phyloP scores from a whole-genome alignment of 1,284 basidiomycete species.

The Ustilago sp. region DNA sequence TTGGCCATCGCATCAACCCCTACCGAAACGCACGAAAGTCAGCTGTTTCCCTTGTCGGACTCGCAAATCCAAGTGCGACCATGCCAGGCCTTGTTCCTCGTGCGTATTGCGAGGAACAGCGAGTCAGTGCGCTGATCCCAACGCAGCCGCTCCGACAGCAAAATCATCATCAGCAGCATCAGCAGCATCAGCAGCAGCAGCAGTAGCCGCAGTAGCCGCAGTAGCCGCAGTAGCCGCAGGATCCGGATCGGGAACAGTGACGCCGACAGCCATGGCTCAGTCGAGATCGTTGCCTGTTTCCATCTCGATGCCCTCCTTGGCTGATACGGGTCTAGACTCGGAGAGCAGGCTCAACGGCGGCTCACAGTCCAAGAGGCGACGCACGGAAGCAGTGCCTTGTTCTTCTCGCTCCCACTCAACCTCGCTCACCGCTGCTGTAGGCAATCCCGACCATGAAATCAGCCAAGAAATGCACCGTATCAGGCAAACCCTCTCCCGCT shows the following conservation, averaged over 20 bases:
- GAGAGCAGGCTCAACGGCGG: neutral
- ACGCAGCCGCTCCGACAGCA: conserved; percentile 6
- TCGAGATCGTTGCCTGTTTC: conserved; percentile 18
- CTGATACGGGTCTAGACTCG: neutral
- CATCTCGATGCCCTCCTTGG: conserved; percentile 7
- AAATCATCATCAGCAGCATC: neutral
- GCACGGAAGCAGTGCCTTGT: conserved; percentile 5
- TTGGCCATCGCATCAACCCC: conserved; percentile 12
- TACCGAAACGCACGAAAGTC: conserved; percentile 34
- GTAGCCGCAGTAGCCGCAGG: neutral
- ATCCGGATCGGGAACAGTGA: conserved; percentile 5
- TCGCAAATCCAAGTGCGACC: conserved; percentile 48
- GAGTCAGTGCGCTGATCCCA: conserved; percentile 28
- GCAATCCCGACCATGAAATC: conserved; percentile 1
- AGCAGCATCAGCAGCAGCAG: too few species aligned
- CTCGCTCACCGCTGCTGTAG: neutral
- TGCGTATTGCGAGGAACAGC: conserved; percentile 36
- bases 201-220: neutral
- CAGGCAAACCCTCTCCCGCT: conserved; percentile 26
- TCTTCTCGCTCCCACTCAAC: neutral
- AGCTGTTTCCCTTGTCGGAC: conserved; percentile 39
- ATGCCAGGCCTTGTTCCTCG: conserved; percentile 41
- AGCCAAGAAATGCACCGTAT: conserved; percentile 23
- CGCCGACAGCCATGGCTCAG: neutral
- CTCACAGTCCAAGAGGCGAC: conserved; percentile 16